Conservation (phyloP, 441 rosid genomes). For the Adansonia rubrostipa region DNA sequence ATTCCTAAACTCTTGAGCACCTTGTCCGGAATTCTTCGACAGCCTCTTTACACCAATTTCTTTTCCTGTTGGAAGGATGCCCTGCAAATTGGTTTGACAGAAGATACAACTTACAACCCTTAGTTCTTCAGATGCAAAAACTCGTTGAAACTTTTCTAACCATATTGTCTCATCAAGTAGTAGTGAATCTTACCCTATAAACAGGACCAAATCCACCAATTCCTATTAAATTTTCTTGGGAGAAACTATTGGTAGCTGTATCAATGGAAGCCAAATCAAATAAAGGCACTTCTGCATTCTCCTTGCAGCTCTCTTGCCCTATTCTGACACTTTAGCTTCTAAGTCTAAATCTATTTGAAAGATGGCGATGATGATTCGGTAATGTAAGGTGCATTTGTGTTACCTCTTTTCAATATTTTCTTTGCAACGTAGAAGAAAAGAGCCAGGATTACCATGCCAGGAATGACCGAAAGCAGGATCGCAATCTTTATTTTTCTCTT, state of each 20-base stretch:
- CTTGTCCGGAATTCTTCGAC: slow-evolving; percentile 10
- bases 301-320: neutral
- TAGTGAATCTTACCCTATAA: neutral
- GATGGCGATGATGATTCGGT: neutral
- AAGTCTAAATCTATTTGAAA: neutral
- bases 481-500: too few species aligned
- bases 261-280: slow-evolving; percentile 1
- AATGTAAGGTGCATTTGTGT: neutral
- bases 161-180: neutral
- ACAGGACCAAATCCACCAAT: slow-evolving; percentile 4
- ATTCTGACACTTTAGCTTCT: neutral
- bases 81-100: neutral
- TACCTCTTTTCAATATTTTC: neutral
- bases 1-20: slow-evolving; percentile 12
- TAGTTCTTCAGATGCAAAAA: neutral
- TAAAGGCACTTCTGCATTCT: neutral
- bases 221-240: slow-evolving; percentile 4
- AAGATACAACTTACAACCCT: neutral
- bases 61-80: slow-evolving; percentile 9
- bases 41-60: slow-evolving; percentile 21
- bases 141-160: neutral
- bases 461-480: neutral
- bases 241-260: slow-evolving; percentile 18
- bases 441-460: neutral
- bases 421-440: neutral